These are phyloP conservation scores for Ogataea chonburiensis DNA, from an alignment of 805 yeast species.

Conservation along the genomic window DNA sequence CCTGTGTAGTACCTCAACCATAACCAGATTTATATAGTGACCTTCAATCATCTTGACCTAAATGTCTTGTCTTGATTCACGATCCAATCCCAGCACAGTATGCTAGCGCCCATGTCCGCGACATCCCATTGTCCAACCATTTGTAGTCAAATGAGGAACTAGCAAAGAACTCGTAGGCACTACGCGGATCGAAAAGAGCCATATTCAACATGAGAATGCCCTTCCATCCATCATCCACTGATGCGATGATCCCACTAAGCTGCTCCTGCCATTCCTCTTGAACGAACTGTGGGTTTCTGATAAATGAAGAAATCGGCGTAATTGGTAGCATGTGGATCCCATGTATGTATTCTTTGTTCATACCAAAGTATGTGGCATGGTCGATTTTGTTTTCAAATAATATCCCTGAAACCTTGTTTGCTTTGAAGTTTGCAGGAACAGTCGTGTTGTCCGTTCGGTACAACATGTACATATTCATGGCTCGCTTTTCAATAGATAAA, in stretches of 20 bases:
- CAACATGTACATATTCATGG: constrained; percentile 57
- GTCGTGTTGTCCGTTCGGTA: constrained; percentile 46
- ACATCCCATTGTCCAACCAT: constrained; percentile 61
- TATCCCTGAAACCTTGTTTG: constrained; percentile 67
- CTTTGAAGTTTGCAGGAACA: constrained; percentile 50
- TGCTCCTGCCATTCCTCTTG: constrained; percentile 42
- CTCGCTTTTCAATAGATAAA: constrained; percentile 51
- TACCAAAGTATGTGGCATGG: constrained; percentile 71
- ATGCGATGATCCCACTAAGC: constrained; percentile 36
- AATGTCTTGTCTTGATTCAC: too few species aligned
- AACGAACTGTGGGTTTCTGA: constrained; percentile 52
- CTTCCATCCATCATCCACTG: constrained; percentile 59
- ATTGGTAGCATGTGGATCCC: constrained; percentile 80
- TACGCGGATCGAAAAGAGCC: constrained; percentile 43
- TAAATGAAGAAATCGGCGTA: constrained; percentile 57
- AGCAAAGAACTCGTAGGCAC: constrained; percentile 44
- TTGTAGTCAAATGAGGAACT: constrained; percentile 30
- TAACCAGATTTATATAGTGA: too few species aligned
- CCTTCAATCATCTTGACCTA: too few species aligned
- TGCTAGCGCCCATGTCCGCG: constrained; percentile 61
- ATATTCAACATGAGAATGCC: constrained; percentile 50
- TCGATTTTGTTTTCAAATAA: constrained; percentile 70
- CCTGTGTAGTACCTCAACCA: too few species aligned
- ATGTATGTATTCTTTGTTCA: constrained; percentile 59
- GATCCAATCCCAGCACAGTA: constrained; percentile 58